Conservation (phyloP, 176 grass and related monocot genomes). For the Aegilops bicornis region DNA sequence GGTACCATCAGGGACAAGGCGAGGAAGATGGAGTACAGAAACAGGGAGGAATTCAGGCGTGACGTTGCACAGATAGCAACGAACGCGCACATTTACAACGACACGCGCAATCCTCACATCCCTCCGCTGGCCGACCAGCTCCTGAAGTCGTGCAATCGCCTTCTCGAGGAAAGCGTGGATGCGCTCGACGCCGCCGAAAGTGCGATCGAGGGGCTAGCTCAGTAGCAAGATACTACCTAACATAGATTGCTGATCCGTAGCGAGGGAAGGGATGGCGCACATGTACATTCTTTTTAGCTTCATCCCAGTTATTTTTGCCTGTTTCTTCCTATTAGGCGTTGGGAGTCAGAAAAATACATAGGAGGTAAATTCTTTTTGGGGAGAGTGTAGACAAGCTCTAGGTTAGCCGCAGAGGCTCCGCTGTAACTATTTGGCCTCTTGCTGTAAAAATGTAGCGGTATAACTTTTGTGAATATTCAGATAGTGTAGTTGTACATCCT, state of each 20-base stretch:
- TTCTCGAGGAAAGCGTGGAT: slow-evolving; percentile 35
- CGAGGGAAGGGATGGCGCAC: not conserved
- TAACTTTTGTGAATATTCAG: slow-evolving; percentile 21
- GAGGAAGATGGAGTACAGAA: slow-evolving; percentile 84
- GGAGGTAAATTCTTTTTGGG: not conserved
- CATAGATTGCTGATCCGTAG: slow-evolving; percentile 38
- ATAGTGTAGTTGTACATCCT: slow-evolving; percentile 4
- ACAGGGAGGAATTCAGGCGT: slow-evolving; percentile 70
- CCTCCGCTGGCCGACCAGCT: slow-evolving; percentile 83
- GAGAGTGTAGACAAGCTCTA: slow-evolving; percentile 36
- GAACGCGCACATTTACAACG: slow-evolving; percentile 80
- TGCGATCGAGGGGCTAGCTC: slow-evolving; percentile 40
- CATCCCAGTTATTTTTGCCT: slow-evolving; percentile 23
- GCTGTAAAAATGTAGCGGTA: slow-evolving; percentile 51
- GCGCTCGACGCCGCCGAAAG: slow-evolving; percentile 54
- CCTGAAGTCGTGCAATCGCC: slow-evolving; percentile 55
- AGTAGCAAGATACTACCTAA: slow-evolving; percentile 20
- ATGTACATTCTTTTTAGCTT: slow-evolving; percentile 41
- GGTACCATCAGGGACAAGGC: slow-evolving; percentile 88
- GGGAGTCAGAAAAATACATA: not conserved
- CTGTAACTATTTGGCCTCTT: slow-evolving; percentile 38
- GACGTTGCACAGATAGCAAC: slow-evolving; percentile 72
- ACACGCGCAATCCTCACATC: slow-evolving; percentile 57
- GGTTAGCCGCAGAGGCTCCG: slow-evolving; percentile 19
- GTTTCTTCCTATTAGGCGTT: not conserved